Conservation (phyloP, 2,329 filamentous ascomycete genomes). For the Pseudocercospora macadamiae region DNA sequence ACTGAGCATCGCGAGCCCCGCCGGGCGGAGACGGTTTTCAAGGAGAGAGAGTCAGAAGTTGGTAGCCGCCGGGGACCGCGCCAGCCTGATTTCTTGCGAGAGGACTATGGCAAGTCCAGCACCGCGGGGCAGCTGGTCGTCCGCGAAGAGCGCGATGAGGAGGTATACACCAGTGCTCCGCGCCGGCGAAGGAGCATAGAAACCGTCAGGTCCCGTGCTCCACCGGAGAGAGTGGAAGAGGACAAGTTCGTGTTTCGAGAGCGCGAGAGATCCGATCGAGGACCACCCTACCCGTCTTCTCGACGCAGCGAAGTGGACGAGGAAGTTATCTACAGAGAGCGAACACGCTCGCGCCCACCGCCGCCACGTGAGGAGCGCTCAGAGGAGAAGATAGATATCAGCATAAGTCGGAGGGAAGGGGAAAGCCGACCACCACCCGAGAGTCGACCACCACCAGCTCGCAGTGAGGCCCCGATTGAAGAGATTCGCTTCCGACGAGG, state of each 20-base stretch:
- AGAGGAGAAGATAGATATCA: conserved; percentile 42
- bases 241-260: conserved; percentile 45
- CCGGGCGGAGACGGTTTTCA: conserved; percentile 31
- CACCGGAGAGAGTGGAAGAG: conserved; percentile 45
- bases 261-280: conserved; percentile 28
- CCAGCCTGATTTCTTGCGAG: conserved; percentile 54
- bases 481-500: conserved; percentile 53
- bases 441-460: conserved; percentile 34
- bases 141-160: conserved; percentile 47
- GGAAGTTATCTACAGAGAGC: conserved; percentile 45
- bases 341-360: conserved; percentile 41
- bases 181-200: conserved; percentile 33
- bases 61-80: conserved; percentile 44
- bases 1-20: conserved; percentile 33
- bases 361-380: conserved; percentile 34
- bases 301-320: conserved; percentile 36
- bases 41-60: conserved; percentile 39
- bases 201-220: conserved; percentile 33
- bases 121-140: conserved; percentile 51
- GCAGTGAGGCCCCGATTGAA: conserved; percentile 42
- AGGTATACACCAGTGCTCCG: conserved; percentile 31
- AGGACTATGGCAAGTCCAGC: conserved; percentile 51
- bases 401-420: conserved; percentile 34
- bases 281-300: conserved; percentile 34
- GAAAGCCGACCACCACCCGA: conserved; percentile 21